Evolutionary conservation across 345 rosid genomes (phyloP), one percentile per base, ranked within the genome.

Genomic region (Rhodamnia argentea): DNA sequence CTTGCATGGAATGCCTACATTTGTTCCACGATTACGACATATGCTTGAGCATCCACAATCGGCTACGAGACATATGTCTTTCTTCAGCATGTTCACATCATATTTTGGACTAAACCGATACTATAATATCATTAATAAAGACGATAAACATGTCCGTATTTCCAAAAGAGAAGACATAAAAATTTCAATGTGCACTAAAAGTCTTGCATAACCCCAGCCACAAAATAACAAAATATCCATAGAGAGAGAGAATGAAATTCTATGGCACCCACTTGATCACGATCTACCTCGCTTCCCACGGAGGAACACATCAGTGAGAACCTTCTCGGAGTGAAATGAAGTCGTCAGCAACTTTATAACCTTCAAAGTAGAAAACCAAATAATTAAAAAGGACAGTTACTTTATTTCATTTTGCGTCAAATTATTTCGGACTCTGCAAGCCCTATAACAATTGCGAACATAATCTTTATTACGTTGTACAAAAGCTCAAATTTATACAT

Each of bases 281-380:
- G 8, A 12, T 59, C 64, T 59, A 7, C n/a, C 32, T 6, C 18
- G 27, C 32, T 59, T 3, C 18, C 13, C 24, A 42, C 44, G 29
- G 5, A 83, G 29, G 60, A 87, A 88, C n/a, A 88, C 85, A 60
- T 83, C 87, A 9, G 90, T 91, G 40, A 91, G 85, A 76, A 89
- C 90, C 13, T 51, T 87, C 84, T 86, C 82, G n/a, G 90, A 83
- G 42, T 86, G 59, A 10, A 86, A 26, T 7, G 88, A 87, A 58
- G 89, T 85, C 87, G 70, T 90, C 82, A 87, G 9, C 37, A 90
- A 44, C 53, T 87, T 70, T 76, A 88, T 12, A 13, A 44, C 85
- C 87, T 88, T 26, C 50, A 51, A 6, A 47, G 5, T 54, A 10
- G 10, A 26, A 37, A 40, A 76, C 8, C 27, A 76, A 40, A 24